These are phyloP conservation scores for Calonectria leucothoes DNA, from an alignment of 2,329 filamentous ascomycete genomes.

Conservation along the genomic window DNA sequence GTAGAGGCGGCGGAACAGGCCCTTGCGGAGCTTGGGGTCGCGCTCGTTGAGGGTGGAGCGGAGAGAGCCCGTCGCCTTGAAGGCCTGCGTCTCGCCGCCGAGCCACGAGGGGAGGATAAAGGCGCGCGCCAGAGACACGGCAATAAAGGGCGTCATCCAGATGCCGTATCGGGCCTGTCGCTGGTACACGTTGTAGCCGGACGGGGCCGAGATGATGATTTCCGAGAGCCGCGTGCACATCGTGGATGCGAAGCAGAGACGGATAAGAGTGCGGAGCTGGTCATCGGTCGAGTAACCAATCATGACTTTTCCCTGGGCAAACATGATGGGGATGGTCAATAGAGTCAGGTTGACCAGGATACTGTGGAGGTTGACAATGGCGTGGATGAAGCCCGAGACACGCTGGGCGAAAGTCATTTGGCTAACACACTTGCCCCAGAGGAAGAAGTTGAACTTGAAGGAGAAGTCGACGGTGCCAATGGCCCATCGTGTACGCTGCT, in stretches of 20 bases:
- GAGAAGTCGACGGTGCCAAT: slow-evolving; percentile 69
- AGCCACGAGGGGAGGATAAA: neutral
- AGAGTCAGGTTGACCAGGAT: neutral
- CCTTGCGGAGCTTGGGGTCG: neutral
- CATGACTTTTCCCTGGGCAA: neutral
- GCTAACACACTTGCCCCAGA: slow-evolving; percentile 64
- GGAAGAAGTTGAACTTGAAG: slow-evolving; percentile 69
- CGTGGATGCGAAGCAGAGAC: neutral
- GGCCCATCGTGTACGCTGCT: slow-evolving; percentile 68
- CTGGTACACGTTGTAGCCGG: neutral
- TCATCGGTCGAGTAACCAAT: neutral
- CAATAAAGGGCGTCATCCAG: neutral
- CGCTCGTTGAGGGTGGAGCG: neutral
- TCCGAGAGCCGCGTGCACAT: neutral
- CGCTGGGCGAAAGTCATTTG: slow-evolving; percentile 68
- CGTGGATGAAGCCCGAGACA: neutral
- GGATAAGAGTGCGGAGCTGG: neutral
- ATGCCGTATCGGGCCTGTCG: neutral
- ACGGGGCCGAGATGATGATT: neutral
- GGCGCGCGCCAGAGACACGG: neutral
- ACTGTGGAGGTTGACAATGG: neutral
- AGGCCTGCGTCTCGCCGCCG: neutral
- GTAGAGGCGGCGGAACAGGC: neutral
- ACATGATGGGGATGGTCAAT: neutral
- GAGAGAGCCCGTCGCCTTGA: neutral